A percentile compares a stretch with the other conserved stretches of the same genome.
These are phyloP conservation scores for Colletotrichum echinochloae DNA, from an alignment of 2,329 filamentous ascomycete genomes.

Conservation along the genomic window DNA sequence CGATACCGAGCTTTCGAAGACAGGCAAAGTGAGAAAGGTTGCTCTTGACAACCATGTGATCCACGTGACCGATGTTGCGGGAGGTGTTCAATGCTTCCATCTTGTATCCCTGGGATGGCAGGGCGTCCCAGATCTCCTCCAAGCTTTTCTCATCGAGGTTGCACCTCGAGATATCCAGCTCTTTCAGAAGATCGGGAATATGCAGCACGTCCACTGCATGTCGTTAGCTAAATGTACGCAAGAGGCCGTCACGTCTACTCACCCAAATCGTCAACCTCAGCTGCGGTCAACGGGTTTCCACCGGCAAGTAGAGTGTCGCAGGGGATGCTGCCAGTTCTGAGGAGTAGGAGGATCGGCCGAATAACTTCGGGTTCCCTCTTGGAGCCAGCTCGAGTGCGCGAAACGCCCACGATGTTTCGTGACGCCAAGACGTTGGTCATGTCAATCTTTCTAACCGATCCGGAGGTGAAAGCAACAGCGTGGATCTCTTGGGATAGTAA, in stretches of 20 bases:
- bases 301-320: slow-evolving; percentile 65
- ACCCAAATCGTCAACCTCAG: slow-evolving; percentile 64
- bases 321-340: slow-evolving; percentile 58
- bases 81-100: slow-evolving; percentile 65
- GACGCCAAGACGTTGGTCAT: slow-evolving; percentile 57
- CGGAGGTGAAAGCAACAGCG: slow-evolving; percentile 66
- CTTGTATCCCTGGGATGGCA: slow-evolving; percentile 58
- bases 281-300: slow-evolving; percentile 60
- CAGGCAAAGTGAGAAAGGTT: slow-evolving; percentile 58
- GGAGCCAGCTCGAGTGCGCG: slow-evolving; percentile 30
- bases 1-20: slow-evolving; percentile 63
- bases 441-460: slow-evolving; percentile 67
- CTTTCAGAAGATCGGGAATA: slow-evolving; percentile 52
- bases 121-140: slow-evolving; percentile 59
- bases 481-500: slow-evolving; percentile 68
- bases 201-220: slow-evolving; percentile 46
- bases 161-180: slow-evolving; percentile 64
- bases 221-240: not conserved
- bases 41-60: slow-evolving; percentile 59
- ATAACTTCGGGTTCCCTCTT: slow-evolving; percentile 54
- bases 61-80: slow-evolving; percentile 63
- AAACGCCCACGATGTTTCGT: slow-evolving; percentile 28
- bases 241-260: slow-evolving; percentile 29
- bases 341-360: slow-evolving; percentile 62
- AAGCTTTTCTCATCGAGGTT: slow-evolving; percentile 63